Base-by-base conservation (phyloP, 306 rosid genomes). In the Luffa acutangula region DNA sequence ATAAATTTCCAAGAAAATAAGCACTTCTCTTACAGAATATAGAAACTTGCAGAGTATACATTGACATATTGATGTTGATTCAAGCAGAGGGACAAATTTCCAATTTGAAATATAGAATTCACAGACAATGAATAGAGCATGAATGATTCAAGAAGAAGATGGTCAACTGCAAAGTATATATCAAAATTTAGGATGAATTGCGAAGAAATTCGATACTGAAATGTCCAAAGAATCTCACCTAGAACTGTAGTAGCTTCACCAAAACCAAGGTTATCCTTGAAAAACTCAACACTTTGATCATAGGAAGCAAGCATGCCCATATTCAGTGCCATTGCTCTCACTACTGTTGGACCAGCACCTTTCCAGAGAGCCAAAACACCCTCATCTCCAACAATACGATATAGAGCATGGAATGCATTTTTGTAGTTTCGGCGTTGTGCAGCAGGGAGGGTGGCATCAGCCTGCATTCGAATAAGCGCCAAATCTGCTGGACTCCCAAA, bases 291-390 rank as follows among this genome's bases (percentile, higher is more conserved):
- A 87, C 97, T 77, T 83, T 95, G 99, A 79, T 95, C 99, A 80
- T 95, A 95, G 33, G 99, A 95, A 56, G 99, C 97, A 78, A 95
- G 99, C 99, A 95, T 95, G 25, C 99, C 99, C 99, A 95, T 95
- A 87, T 95, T 95, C 91, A 95, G 87, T 67, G 97, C 99, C 99
- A 95, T 95, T 48, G 99, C 99, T 82, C 99, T 90, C 31, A 95
- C 97, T 0, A 95, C 99, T 78, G 99, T 95, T 25, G 99, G 99
- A 5, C 99, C 99, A 7, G 99, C 99, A 80, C 99, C 99, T 80
- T 95, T 95, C 99, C 99, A 95, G 45, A 95, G 97, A 4, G 99
- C 89, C 86, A 95, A 83, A 78, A 95, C 87, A 49, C 99, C 99
- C 84, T 95, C 99, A 64, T 95, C 99, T 11, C 91, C 59, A 56